These are phyloP conservation scores for Rhodosporidiobolus odoratus DNA, from an alignment of 768 basidiomycete genomes.

Conservation along the genomic window DNA sequence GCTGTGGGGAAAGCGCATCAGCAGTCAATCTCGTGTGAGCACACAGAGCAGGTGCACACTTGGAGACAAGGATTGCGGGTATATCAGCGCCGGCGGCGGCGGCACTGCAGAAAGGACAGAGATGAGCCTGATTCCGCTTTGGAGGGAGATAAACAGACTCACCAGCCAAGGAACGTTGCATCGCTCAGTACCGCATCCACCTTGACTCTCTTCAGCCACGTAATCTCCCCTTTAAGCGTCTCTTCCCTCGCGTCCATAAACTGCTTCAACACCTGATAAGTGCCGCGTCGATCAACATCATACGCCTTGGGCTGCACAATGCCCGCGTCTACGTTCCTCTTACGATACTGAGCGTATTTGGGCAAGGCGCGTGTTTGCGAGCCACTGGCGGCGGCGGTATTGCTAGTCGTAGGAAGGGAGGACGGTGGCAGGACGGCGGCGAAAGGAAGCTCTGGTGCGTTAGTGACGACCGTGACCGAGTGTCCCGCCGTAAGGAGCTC, in stretches of 20 bases:
- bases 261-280: conserved; percentile 57
- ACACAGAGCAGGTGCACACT: conserved; percentile 42
- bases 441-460: conserved; percentile 68
- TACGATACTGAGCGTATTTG: conserved; percentile 62
- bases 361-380: not conserved
- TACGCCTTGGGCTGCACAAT: conserved; percentile 75
- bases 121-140: not conserved
- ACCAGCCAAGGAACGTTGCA: conserved; percentile 74
- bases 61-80: conserved; percentile 69
- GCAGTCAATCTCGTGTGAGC: not conserved
- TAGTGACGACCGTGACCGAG: conserved; percentile 62
- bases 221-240: conserved; percentile 56
- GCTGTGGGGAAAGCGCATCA: conserved; percentile 18
- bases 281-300: conserved; percentile 67
- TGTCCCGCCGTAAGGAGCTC: conserved; percentile 56
- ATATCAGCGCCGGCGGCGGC: conserved; percentile 61
- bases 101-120: conserved; percentile 43
- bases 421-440: conserved; percentile 54
- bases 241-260: conserved; percentile 59
- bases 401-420: conserved; percentile 1
- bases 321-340: conserved; percentile 70
- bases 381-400: not conserved
- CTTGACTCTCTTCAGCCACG: conserved; percentile 56
- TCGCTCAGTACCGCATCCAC: conserved; percentile 67
- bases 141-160: conserved; percentile 37